Evolutionary conservation across 225 moss, liverwort and hornwort genomes (phyloP).

Genomic region (Climacium dendroides): DNA sequence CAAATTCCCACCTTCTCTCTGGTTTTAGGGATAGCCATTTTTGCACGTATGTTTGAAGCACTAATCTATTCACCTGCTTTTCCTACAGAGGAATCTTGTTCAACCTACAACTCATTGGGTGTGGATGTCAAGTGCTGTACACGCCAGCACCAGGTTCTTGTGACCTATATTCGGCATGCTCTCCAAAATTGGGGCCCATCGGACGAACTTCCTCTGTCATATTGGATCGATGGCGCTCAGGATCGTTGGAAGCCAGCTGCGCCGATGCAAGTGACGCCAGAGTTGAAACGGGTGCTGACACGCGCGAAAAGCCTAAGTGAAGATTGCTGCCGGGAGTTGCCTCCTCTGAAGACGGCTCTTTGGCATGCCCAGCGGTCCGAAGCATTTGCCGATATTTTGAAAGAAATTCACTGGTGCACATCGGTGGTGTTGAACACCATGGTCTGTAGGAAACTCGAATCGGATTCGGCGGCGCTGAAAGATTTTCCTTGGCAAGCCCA

Average conservation of each 20-base stretch:
- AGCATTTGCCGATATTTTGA: neutral
- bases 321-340: neutral
- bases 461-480: neutral
- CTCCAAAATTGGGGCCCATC: neutral
- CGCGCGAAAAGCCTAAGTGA: neutral
- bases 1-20: neutral
- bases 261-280: neutral
- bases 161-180: neutral
- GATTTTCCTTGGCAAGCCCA: neutral
- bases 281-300: neutral
- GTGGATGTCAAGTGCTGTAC: neutral
- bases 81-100: neutral
- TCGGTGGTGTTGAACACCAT: neutral
- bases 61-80: neutral
- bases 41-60: fast-evolving
- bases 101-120: neutral
- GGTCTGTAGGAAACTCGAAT: neutral
- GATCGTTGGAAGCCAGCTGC: neutral
- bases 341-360: neutral
- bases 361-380: neutral
- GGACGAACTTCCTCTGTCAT: neutral
- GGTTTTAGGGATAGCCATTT: fast-evolving
- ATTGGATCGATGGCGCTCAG: neutral
- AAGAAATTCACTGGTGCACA: neutral
- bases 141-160: neutral